Percentiles rank a stretch among this genome's conserved stretches.
phyloP scores from a whole-genome alignment of 164 flowering plant genomes.

The Umbellularia californica region DNA sequence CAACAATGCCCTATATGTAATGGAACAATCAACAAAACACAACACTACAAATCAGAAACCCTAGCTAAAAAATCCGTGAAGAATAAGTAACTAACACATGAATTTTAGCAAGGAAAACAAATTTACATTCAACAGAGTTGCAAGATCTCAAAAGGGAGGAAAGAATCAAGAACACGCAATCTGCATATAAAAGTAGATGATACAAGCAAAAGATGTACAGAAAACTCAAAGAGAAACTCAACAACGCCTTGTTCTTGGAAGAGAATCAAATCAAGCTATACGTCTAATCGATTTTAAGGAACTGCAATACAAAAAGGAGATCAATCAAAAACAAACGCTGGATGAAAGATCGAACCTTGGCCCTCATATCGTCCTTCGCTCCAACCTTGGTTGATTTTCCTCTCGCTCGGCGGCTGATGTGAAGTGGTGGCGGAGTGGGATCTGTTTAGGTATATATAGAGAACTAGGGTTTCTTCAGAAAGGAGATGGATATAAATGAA shows the following conservation, averaged over 20 bases:
- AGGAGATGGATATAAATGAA: background rate
- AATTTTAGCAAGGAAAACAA: too few species aligned
- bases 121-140: too few species aligned
- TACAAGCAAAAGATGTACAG: background rate
- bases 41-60: too few species aligned
- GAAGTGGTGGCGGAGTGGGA: background rate
- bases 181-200: background rate
- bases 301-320: background rate
- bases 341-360: background rate
- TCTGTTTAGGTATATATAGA: background rate
- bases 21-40: too few species aligned
- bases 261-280: background rate
- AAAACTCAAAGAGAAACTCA: background rate
- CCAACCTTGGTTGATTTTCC: too few species aligned
- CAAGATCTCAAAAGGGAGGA: too few species aligned
- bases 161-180: background rate
- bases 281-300: background rate
- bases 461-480: background rate
- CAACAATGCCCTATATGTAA: too few species aligned
- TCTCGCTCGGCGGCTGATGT: background rate
- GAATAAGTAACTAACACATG: too few species aligned
- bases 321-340: background rate
- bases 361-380: slow-evolving; percentile 2
- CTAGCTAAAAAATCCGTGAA: too few species aligned
- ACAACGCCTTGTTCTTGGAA: background rate